These are phyloP conservation scores for Lasiodiplodia sp. DNA, from an alignment of 2,329 filamentous ascomycete species.

Conservation along the genomic window DNA sequence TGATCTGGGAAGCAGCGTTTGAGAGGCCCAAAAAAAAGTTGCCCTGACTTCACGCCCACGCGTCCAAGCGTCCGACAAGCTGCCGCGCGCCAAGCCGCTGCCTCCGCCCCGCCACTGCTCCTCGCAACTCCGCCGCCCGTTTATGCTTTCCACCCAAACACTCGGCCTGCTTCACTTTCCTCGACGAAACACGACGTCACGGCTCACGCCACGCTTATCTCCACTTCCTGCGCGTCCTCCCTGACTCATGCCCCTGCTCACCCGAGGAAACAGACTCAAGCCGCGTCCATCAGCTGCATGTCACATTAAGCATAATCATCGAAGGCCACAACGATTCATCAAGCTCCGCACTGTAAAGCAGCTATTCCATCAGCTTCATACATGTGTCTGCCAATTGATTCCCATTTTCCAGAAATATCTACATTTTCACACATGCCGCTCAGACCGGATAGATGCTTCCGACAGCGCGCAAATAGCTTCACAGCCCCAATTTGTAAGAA, in stretches of 20 bases:
- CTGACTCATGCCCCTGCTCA: not conserved
- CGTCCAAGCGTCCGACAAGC: not conserved
- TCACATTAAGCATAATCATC: not conserved
- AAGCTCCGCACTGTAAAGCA: too few species aligned
- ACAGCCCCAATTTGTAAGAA: not conserved
- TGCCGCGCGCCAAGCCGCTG: not conserved
- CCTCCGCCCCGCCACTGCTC: slow-evolving; percentile 9
- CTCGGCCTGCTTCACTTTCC: slow-evolving; percentile 11
- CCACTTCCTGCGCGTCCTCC: not conserved
- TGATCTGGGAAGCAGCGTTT: not conserved
- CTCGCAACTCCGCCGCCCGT: not conserved
- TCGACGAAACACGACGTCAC: not conserved
- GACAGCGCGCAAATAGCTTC: not conserved
- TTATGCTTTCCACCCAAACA: slow-evolving; percentile 14
- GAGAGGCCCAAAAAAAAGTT: slow-evolving; percentile 26
- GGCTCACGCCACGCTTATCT: too few species aligned
- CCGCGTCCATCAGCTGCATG: not conserved
- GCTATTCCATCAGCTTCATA: too few species aligned
- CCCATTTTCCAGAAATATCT: too few species aligned
- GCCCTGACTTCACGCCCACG: slow-evolving; percentile 5
- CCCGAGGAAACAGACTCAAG: not conserved
- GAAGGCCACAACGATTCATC: too few species aligned
- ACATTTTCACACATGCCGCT: not conserved
- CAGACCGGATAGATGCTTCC: slow-evolving; percentile 3
- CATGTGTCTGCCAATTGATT: too few species aligned